Percentiles rank a stretch among this genome's conserved stretches.
Evolutionary conservation across 441 rosid genomes (phyloP).

Genomic region (Codiaeum variegatum): DNA sequence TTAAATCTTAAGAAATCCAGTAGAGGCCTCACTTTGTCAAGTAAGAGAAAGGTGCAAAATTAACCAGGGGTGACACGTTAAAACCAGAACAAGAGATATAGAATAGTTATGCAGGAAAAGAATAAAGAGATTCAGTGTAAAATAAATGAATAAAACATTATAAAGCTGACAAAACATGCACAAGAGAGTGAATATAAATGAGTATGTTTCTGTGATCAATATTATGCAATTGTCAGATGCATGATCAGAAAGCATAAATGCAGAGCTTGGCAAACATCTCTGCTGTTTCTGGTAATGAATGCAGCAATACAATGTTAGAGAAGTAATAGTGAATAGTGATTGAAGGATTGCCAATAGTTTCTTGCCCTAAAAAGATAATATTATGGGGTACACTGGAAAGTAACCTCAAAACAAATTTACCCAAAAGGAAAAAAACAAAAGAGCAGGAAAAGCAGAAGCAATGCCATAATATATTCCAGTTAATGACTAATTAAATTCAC

Average conservation of each 20-base stretch:
- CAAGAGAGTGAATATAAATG: not conserved
- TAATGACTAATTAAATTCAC: not conserved
- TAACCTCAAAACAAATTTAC: no score
- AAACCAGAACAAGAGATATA: not conserved
- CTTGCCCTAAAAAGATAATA: not conserved
- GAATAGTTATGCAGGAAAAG: not conserved
- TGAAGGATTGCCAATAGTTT: not conserved
- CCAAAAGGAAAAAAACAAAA: no score
- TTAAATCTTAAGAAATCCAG: not conserved
- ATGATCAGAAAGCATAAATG: not conserved
- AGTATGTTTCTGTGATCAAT: conserved; percentile 5
- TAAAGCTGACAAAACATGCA: not conserved
- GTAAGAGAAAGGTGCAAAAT: not conserved
- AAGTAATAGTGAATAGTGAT: not conserved
- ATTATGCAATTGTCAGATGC: not conserved
- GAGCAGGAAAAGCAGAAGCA: not conserved
- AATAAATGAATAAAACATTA: not conserved
- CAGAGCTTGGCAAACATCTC: not conserved
- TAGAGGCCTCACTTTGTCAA: conserved; percentile 4
- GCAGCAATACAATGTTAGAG: conserved; percentile 3
- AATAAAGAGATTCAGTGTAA: not conserved
- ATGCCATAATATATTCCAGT: not conserved
- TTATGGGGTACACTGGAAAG: no score
- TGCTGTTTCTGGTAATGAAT: not conserved
- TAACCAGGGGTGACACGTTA: not conserved